These are phyloP conservation scores for Eimeria acervulina DNA, from an alignment of 169 alveolate genomes.

Conservation along the genomic window DNA sequence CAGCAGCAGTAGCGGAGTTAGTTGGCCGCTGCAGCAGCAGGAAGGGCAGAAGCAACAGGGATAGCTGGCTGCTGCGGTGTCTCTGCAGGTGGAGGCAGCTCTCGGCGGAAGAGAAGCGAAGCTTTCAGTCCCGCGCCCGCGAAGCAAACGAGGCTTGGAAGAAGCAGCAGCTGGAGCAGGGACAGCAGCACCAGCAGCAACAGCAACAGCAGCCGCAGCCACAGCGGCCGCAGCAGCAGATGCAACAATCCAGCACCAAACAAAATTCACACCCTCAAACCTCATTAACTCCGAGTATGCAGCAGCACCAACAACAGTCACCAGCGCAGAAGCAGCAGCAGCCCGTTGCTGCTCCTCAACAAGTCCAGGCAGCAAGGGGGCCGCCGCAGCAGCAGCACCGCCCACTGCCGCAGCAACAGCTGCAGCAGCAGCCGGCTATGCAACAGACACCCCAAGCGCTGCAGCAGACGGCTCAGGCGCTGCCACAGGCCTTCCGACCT, in stretches of 20 bases:
- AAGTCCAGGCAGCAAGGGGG: slow-evolving; percentile 12
- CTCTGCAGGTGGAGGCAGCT: slow-evolving; percentile 79
- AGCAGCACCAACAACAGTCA: slow-evolving; percentile 46
- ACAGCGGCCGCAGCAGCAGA: slow-evolving; percentile 17
- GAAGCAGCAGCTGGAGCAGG: slow-evolving; percentile 36
- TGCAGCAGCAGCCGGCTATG: slow-evolving; percentile 4
- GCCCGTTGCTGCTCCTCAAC: background rate
- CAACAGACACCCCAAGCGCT: slow-evolving; percentile 27
- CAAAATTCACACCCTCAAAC: background rate
- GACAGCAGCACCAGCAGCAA: slow-evolving; percentile 73
- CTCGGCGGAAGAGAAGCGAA: slow-evolving; percentile 71
- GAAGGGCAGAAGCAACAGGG: background rate
- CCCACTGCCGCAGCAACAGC: slow-evolving; percentile 44
- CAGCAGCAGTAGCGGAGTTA: background rate
- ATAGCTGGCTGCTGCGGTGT: slow-evolving; percentile 29
- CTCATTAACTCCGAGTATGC: background rate
- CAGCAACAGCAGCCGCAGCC: slow-evolving; percentile 59
- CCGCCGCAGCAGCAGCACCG: slow-evolving; percentile 55
- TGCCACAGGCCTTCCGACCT: slow-evolving; percentile 13
- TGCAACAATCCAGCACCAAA: background rate
- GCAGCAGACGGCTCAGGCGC: slow-evolving; percentile 52
- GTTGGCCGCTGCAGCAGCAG: background rate
- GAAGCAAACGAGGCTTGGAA: slow-evolving; percentile 81
- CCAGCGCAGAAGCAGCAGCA: slow-evolving; percentile 37
- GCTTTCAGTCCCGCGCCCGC: slow-evolving; percentile 72